Percentiles rank a stretch among this genome's conserved stretches.
These are phyloP conservation scores for Aspergillus sp. DNA, from an alignment of 2,329 filamentous ascomycete genomes.

Conservation along the genomic window DNA sequence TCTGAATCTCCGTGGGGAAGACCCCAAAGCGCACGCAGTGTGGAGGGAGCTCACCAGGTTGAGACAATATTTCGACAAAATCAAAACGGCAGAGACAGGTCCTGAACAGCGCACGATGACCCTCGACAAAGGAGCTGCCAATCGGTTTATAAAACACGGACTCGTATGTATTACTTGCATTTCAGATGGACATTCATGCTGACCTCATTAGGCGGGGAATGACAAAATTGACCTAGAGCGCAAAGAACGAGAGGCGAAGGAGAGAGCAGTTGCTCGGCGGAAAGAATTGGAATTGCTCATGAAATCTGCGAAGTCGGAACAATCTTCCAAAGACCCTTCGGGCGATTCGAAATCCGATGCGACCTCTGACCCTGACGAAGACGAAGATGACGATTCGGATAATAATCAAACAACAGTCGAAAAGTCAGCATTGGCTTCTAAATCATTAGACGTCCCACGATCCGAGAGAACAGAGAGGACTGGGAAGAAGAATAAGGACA, in stretches of 20 bases:
- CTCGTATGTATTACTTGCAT: conserved; percentile 48
- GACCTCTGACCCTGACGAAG: conserved; percentile 4
- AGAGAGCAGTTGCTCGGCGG: conserved; percentile 44
- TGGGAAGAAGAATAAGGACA: conserved; percentile 19
- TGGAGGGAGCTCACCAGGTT: conserved; percentile 80
- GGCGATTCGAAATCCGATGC: conserved; percentile 15
- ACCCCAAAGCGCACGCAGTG: conserved; percentile 78
- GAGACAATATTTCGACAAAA: conserved; percentile 87
- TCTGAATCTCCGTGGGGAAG: conserved; percentile 68
- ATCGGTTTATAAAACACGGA: conserved; percentile 74
- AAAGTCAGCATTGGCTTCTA: not conserved
- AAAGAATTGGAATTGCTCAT: conserved; percentile 41
- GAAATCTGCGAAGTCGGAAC: conserved; percentile 24
- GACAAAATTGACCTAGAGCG: conserved; percentile 46
- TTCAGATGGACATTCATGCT: conserved; percentile 8
- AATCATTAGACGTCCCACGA: conserved; percentile 1
- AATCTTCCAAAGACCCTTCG: conserved; percentile 11
- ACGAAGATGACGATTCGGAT: conserved; percentile 9
- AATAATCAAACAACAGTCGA: conserved; percentile 7
- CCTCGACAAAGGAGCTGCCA: conserved; percentile 68
- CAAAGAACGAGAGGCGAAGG: conserved; percentile 45
- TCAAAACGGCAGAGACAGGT: conserved; percentile 66
- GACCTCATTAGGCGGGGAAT: conserved; percentile 37
- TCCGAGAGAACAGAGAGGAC: conserved; percentile 4
- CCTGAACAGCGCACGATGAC: conserved; percentile 52